Evolutionary conservation across 1,139 yeast species (phyloP).

Genomic region (Kluyveromyces marxianus): DNA sequence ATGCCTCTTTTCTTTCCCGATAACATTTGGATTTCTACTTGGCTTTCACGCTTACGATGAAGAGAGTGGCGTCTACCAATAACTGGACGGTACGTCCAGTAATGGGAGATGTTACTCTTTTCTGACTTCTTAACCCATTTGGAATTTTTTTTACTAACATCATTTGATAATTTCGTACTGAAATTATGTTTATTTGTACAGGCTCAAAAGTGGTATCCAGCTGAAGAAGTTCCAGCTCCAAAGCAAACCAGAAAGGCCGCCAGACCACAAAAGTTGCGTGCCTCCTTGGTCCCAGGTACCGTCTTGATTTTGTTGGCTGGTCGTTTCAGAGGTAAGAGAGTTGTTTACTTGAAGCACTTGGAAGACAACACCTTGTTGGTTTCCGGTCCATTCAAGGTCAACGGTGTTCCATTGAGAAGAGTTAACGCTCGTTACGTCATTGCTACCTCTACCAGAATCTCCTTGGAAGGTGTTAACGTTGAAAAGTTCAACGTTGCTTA

Average conservation of each 20-base stretch:
- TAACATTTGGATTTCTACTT: too few relatives aligned
- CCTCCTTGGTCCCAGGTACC: conserved; percentile 97
- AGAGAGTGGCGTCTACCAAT: too few relatives aligned
- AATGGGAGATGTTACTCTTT: too few relatives aligned
- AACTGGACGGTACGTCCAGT: too few relatives aligned
- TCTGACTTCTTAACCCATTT: too few relatives aligned
- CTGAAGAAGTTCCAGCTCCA: conserved; percentile 87
- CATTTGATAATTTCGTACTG: too few relatives aligned
- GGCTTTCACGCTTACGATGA: too few relatives aligned
- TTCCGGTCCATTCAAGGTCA: conserved; percentile 99
- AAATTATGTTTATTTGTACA: conserved; percentile 9
- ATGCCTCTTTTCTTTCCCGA: too few relatives aligned
- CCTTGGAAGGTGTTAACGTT: conserved; percentile 73
- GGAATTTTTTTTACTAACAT: background rate
- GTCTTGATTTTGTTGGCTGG: conserved; percentile 98
- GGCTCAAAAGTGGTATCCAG: conserved; percentile 94
- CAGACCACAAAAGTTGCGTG: conserved; percentile 94
- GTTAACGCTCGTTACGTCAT: conserved; percentile 98
- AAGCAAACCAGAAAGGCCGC: conserved; percentile 84
- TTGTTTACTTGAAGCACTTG: conserved; percentile 93
- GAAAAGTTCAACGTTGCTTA: conserved; percentile 91
- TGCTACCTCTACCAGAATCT: conserved; percentile 94
- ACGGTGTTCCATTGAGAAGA: conserved; percentile 99
- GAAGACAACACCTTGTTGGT: conserved; percentile 98
- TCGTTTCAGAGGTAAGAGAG: conserved; percentile 99